Evolutionary conservation across 306 rosid genomes (phyloP), one percentile per base, ranked within the genome.

Genomic region (Dryas alaskensis): DNA sequence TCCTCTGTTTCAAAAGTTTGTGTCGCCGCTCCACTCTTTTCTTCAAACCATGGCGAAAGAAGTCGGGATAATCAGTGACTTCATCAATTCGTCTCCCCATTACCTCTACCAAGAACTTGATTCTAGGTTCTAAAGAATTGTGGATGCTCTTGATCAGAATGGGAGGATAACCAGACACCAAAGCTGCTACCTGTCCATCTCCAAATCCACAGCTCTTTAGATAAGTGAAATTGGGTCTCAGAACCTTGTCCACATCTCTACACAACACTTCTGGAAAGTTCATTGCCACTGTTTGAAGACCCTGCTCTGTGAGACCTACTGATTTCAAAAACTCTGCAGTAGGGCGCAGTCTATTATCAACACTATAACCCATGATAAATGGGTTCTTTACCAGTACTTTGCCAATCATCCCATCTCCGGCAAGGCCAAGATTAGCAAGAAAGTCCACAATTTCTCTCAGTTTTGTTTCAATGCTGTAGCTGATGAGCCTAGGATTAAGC

Each of bases 151-250:
- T 94, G 80, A 94, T 81, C 78, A 93, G 78, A 72, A 91, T 81
- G 46, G 90, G 98, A 55, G 96, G 98, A 85, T 81, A 91, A 65
- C 96, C 96, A 73, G 87, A 84, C 48, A 93, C 94, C 87, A 93
- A 83, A 76, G 86, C 73, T 51, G 80, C 89, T 61, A 88, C 83
- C 65, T 93, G 92, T n/a, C 80, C 72, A 45, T 87, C 90, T 50
- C 69, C 80, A 83, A 93, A 93, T 25, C 94, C 97, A 60, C 87
- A 17, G 46, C 75, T 80, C 78, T 81, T 87, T 7, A 93, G 78
- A 74, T 78, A 91, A 37, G 53, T 75, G 4, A 88, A 85, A 78
- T 91, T 93, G 50, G 89, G 90, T 25, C 74, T 82, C 86, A 93
- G 78, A 79, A 85, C 82, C 88, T 85, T 89, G 67, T 85, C 82